phyloP scores from a whole-genome alignment of 2,329 filamentous ascomycete species.

The Calonectria honghensis region DNA sequence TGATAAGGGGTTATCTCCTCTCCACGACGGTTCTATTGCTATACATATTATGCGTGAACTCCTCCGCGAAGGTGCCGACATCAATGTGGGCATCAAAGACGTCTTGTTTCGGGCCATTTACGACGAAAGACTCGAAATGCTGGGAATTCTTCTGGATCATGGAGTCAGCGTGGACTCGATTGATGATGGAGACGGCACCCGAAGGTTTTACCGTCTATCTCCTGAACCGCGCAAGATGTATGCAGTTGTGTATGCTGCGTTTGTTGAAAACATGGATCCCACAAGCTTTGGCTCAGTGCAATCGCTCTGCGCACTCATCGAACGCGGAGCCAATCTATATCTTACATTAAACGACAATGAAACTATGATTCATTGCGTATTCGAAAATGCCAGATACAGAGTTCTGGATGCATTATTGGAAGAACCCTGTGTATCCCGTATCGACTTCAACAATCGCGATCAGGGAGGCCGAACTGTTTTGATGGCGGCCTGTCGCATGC shows the following conservation, averaged over 20 bases:
- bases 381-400: constrained; percentile 31
- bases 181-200: constrained; percentile 16
- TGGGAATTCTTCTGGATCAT: constrained; percentile 43
- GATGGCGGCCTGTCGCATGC: constrained; percentile 48
- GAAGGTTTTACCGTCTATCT: neutral
- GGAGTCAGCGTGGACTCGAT: constrained; percentile 38
- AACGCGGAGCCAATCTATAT: constrained; percentile 44
- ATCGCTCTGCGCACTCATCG: constrained; percentile 35
- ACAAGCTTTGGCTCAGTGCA: neutral
- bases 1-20: neutral
- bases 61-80: constrained; percentile 40
- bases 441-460: constrained; percentile 48
- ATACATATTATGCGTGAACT: constrained; percentile 37
- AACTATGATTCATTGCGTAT: constrained; percentile 47
- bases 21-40: constrained; percentile 39
- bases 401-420: constrained; percentile 27
- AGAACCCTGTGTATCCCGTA: constrained; percentile 44
- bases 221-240: constrained; percentile 23
- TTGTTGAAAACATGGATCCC: neutral
- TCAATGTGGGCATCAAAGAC: neutral
- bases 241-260: constrained; percentile 40
- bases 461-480: constrained; percentile 44
- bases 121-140: constrained; percentile 27
- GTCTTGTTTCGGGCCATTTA: constrained; percentile 45
- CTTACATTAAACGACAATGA: constrained; percentile 45